These are phyloP conservation scores for Erysimum cheiranthoides DNA, from an alignment of 345 rosid genomes.

Conservation along the genomic window DNA sequence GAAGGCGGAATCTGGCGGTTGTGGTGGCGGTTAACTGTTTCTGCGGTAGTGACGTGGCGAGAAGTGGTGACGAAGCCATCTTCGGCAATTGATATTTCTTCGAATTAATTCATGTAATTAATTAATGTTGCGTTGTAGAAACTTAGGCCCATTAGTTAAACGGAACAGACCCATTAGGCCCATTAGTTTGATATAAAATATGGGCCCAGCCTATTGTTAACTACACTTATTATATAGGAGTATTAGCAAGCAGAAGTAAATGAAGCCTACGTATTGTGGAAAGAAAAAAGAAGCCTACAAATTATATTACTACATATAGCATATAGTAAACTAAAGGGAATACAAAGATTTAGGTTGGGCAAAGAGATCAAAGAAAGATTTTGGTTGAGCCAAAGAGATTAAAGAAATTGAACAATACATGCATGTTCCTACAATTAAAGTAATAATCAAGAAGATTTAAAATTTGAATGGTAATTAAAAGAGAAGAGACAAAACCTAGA, in stretches of 20 bases:
- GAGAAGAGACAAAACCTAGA: constrained; percentile 2
- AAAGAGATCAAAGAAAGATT: constrained; percentile 35
- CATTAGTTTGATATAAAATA: background rate
- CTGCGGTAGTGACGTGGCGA: constrained; percentile 34
- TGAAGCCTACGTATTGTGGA: constrained; percentile 3
- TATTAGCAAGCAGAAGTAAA: too few species aligned
- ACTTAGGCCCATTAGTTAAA: background rate
- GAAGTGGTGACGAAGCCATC: constrained; percentile 53
- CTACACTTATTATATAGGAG: too few species aligned
- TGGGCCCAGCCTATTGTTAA: background rate
- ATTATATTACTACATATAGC: background rate
- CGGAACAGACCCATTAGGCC: background rate
- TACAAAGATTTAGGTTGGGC: constrained; percentile 17
- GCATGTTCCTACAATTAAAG: constrained; percentile 26
- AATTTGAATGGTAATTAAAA: background rate
- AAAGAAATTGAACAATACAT: constrained; percentile 15
- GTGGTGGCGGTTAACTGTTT: constrained; percentile 15
- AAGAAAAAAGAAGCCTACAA: background rate
- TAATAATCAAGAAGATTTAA: background rate
- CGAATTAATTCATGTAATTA: background rate
- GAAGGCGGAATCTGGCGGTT: constrained; percentile 38
- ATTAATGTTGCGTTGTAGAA: background rate
- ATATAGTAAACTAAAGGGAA: background rate
- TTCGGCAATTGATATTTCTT: background rate
- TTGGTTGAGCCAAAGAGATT: constrained; percentile 27